Evolutionary conservation across 345 rosid genomes (phyloP).

Genomic region (Aquilaria malaccensis): DNA sequence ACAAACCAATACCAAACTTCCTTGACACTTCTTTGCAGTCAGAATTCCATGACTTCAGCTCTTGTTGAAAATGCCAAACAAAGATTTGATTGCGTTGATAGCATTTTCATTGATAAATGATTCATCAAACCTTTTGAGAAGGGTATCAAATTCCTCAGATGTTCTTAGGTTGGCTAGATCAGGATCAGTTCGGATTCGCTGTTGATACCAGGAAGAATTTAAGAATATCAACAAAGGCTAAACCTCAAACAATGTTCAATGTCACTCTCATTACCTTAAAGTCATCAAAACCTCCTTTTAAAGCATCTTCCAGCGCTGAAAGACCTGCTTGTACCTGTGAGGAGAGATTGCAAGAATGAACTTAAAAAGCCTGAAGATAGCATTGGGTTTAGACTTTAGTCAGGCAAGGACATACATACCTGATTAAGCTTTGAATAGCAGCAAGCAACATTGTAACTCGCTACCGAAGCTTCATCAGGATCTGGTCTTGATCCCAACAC

Average conservation of each 20-base stretch:
- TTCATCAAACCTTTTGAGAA: constrained; percentile 80
- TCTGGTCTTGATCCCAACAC: constrained; percentile 91
- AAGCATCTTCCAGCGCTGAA: constrained; percentile 87
- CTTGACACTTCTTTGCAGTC: constrained; percentile 1
- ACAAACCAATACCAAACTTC: background rate
- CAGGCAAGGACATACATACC: constrained; percentile 33
- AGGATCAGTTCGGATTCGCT: constrained; percentile 89
- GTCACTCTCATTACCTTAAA: constrained; percentile 50
- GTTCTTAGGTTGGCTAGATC: constrained; percentile 61
- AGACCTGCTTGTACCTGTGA: constrained; percentile 80
- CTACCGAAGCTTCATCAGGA: constrained; percentile 60
- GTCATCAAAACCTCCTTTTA: constrained; percentile 78
- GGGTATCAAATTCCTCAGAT: constrained; percentile 53
- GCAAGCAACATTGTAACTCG: constrained; percentile 93
- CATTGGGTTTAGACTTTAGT: background rate
- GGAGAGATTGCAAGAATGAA: background rate
- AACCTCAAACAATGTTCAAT: background rate
- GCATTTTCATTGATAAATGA: constrained; percentile 95
- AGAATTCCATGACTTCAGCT: constrained; percentile 34
- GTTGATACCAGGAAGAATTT: constrained; percentile 21
- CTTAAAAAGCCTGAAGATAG: background rate
- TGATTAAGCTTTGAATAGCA: constrained; percentile 89
- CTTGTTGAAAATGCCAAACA: constrained; percentile 74
- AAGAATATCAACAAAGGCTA: background rate
- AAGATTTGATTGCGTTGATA: constrained; percentile 81